Evolutionary conservation across 2,329 filamentous ascomycete genomes (phyloP).

Genomic region (Periglandula ipomoeae): DNA sequence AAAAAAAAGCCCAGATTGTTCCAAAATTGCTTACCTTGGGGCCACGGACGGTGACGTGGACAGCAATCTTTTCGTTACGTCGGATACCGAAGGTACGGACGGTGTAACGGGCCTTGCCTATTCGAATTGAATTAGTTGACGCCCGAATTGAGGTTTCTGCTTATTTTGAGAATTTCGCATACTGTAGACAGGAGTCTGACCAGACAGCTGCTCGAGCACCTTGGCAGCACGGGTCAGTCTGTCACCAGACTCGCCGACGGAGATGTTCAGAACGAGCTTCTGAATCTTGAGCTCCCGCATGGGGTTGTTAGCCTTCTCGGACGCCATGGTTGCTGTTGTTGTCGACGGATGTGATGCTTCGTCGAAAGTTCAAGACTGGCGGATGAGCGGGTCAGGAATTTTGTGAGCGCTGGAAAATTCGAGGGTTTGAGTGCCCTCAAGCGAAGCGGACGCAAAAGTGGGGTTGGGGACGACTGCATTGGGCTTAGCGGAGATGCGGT

Average conservation of each 20-base stretch:
- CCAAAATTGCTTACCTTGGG: constrained; percentile 48
- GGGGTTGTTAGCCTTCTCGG: constrained; percentile 90
- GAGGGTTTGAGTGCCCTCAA: constrained; percentile 34
- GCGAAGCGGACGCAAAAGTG: constrained; percentile 17
- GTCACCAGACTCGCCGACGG: constrained; percentile 99
- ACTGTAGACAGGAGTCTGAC: constrained; percentile 99
- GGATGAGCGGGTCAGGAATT: constrained; percentile 19
- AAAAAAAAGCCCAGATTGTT: neutral
- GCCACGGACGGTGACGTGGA: constrained; percentile 98
- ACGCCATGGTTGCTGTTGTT: constrained; percentile 35
- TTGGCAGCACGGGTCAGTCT: constrained; percentile 99
- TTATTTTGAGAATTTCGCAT: constrained; percentile 24
- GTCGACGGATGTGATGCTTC: constrained; percentile 26
- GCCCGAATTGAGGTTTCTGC: constrained; percentile 2
- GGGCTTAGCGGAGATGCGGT: constrained; percentile 17
- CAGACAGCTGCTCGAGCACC: constrained; percentile 98
- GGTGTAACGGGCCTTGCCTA: constrained; percentile 99
- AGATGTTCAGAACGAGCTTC: constrained; percentile 99
- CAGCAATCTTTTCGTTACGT: constrained; percentile 99
- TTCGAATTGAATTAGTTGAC: constrained; percentile 11
- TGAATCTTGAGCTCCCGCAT: constrained; percentile 99
- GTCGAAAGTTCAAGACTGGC: constrained; percentile 22
- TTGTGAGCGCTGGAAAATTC: constrained; percentile 28
- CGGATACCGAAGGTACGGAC: constrained; percentile 99
- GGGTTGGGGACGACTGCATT: constrained; percentile 1